These are phyloP conservation scores for Phytopythium boreale DNA, from an alignment of 352 stramenopile genomes.

Conservation along the genomic window DNA sequence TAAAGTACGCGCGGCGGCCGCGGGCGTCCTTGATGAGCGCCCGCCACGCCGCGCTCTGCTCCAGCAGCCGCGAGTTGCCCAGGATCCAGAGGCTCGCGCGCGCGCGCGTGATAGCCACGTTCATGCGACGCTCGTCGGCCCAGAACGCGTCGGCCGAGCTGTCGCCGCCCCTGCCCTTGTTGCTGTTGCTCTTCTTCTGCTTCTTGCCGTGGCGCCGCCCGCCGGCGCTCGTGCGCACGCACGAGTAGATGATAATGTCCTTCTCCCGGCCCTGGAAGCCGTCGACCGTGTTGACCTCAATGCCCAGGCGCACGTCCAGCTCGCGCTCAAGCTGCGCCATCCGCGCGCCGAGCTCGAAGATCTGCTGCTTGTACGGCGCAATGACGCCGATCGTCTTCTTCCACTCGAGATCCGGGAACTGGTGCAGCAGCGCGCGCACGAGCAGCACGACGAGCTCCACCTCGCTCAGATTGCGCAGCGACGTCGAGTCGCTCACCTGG, in stretches of 20 bases:
- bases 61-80: conserved; percentile 66
- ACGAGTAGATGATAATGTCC: conserved; percentile 97
- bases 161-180: conserved; percentile 1
- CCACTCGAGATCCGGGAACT: conserved; percentile 68
- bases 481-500: conserved; percentile 69
- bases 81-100: conserved; percentile 93
- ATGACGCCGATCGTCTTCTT: conserved; percentile 96
- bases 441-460: conserved; percentile 84
- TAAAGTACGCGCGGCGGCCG: conserved; percentile 42
- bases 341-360: conserved; percentile 85
- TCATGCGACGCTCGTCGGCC: conserved; percentile 97
- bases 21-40: conserved; percentile 68
- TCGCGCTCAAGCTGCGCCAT: conserved; percentile 62
- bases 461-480: conserved; percentile 72
- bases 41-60: conserved; percentile 64
- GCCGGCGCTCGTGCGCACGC: conserved; percentile 93
- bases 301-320: conserved; percentile 32
- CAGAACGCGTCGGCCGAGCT: conserved; percentile 87
- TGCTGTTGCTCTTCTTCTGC: conserved; percentile 12
- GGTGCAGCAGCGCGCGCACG: conserved; percentile 87
- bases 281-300: conserved; percentile 96
- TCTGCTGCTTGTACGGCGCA: conserved; percentile 98
- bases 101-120: conserved; percentile 97
- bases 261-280: conserved; percentile 97
- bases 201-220: conserved; percentile 54